A percentile compares a stretch with the other conserved stretches of the same genome.
These are phyloP conservation scores for Colletotrichum liriopes DNA, from an alignment of 2,329 filamentous ascomycete genomes.

Conservation along the genomic window DNA sequence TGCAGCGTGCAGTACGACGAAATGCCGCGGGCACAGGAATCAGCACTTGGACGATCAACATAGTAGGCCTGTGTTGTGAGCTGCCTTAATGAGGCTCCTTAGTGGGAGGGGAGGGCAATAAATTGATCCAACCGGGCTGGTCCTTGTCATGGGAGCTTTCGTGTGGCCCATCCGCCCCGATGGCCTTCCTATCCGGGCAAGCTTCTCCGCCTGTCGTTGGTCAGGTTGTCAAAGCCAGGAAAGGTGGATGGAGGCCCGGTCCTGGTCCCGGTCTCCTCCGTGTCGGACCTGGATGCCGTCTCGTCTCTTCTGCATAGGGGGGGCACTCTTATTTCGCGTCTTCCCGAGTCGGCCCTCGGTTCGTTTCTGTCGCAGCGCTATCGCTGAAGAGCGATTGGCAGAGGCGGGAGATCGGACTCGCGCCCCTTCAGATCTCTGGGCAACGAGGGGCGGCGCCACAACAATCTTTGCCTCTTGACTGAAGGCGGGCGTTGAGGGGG, in stretches of 20 bases:
- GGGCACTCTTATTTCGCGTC: not conserved
- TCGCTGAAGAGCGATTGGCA: slow-evolving; percentile 31
- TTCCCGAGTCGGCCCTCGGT: not conserved
- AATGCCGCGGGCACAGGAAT: slow-evolving; percentile 2
- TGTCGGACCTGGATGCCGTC: not conserved
- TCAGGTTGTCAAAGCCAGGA: not conserved
- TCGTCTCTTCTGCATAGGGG: not conserved
- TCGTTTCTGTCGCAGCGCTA: slow-evolving; percentile 8
- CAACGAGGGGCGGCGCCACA: slow-evolving; percentile 8
- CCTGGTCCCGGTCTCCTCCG: not conserved
- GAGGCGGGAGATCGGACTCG: slow-evolving; percentile 14
- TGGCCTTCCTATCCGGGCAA: slow-evolving; percentile 39
- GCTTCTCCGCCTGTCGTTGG: slow-evolving; percentile 33
- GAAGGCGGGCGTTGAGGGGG: not conserved
- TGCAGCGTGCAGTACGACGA: slow-evolving; percentile 6
- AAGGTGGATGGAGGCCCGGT: not conserved
- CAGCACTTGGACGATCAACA: slow-evolving; percentile 20
- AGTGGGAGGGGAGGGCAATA: not conserved
- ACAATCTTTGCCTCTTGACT: not conserved
- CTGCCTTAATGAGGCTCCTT: slow-evolving; percentile 39
- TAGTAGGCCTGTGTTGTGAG: slow-evolving; percentile 25
- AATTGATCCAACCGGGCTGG: slow-evolving; percentile 12
- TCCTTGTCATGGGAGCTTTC: slow-evolving; percentile 9
- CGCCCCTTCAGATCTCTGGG: slow-evolving; percentile 20
- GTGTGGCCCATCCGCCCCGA: slow-evolving; percentile 15